Percentiles rank a stretch among this genome's conserved stretches.
Conservation (phyloP, 179 eudicot species). For the Drosera spatulata region DNA sequence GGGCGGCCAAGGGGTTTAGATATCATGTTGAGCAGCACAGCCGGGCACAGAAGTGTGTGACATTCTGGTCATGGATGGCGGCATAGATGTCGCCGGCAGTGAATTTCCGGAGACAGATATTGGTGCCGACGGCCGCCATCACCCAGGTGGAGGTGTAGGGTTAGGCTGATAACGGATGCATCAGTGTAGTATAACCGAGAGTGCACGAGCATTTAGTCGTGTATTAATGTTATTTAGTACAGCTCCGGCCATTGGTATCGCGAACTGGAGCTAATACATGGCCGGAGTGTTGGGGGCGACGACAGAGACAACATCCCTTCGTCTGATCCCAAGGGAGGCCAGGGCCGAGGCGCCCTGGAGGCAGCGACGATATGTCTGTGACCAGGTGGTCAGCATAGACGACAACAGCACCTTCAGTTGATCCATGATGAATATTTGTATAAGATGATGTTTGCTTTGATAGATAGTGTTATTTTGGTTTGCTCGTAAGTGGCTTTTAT, state of each 20-base stretch:
- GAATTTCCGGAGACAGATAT: conserved; percentile 22
- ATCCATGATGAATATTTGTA: no score
- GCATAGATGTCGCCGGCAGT: conserved; percentile 26
- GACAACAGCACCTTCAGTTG: no score
- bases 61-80: conserved; percentile 34
- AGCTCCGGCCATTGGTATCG: conserved; percentile 56
- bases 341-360: no score
- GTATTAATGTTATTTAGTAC: conserved; percentile 46
- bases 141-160: conserved; percentile 67
- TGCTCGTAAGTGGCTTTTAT: no score
- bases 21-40: conserved; percentile 41
- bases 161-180: no score
- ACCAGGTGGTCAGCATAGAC: no score
- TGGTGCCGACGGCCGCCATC: conserved; percentile 66
- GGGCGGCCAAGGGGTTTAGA: conserved; percentile 10
- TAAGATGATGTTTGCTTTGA: no score
- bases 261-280: conserved; percentile 40
- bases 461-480: no score
- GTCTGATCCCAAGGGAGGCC: no score
- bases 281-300: conserved; percentile 47
- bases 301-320: no score
- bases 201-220: conserved; percentile 48
- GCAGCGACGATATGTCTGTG: no score
- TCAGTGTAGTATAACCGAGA: no score
- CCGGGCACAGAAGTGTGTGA: conserved; percentile 73